Base-by-base conservation (phyloP, 1,284 basidiomycete genomes). In the Ustilago vetiveriae region DNA sequence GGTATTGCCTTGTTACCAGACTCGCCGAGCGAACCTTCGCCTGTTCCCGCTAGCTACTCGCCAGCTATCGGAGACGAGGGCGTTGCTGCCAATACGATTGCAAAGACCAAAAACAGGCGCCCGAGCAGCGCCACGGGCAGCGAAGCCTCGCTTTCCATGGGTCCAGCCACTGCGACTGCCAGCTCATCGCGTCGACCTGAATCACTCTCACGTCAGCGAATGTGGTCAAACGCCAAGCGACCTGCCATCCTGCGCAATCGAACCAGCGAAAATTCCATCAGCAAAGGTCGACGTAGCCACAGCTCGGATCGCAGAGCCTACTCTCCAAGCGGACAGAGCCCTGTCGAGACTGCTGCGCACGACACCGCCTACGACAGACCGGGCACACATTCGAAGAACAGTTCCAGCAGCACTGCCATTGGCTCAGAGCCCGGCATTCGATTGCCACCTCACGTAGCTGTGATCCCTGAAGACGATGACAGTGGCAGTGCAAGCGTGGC, bases 1-100 rank as follows among this genome's bases (percentile, higher is more conserved):
- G 76, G 76, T n/a, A 59, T 72, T 24, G 76, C 76, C 14, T 58
- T 49, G 17, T 50, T 65, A 7, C 76, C 76, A 3, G 54, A 67
- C 26, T 58, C 69, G 24, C 75, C 75, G 1, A 72, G 72, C 44
- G 60, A 68, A 42, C 59, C 65, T 6, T 68, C 65, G 9, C 58
- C 58, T 19, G 47, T 68, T 9, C 65, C 65, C 10, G 42, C 46
- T 17, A 56, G 36, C 47, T 63, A 68, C 6, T 62, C 58, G 21
- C 65, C 65, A 0, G 49, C 37, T 22, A 16, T 48, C n/a, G 54
- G 24, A 22, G 62, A 57, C 7, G 54, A 57, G 14, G 29, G 16
- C 49, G 2, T 53, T 54, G 9, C 44, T 14, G 33, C 13, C 10
- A 37, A 21, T 21, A 1, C 19, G 2, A 7, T 21, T 6, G 19